Percentiles rank a stretch among this genome's conserved stretches.
These are phyloP conservation scores for Colletotrichum tropicale DNA, from an alignment of 2,329 filamentous ascomycete species.

Conservation along the genomic window DNA sequence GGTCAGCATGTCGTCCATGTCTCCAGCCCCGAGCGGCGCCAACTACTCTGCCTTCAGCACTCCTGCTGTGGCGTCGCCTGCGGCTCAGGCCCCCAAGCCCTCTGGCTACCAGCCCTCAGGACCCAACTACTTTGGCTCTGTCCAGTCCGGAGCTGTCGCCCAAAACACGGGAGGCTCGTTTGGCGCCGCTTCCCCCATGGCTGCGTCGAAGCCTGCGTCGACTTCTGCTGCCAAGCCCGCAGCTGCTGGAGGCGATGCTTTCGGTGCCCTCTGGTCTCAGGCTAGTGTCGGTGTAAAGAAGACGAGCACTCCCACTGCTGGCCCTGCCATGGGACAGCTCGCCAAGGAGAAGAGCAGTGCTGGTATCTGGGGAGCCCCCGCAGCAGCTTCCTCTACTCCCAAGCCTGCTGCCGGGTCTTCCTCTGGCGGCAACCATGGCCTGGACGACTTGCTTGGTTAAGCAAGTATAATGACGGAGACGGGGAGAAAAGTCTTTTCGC, in stretches of 20 bases:
- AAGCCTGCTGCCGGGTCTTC: slow-evolving; percentile 28
- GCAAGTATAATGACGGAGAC: neutral
- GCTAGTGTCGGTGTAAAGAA: slow-evolving; percentile 80
- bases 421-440: slow-evolving; percentile 32
- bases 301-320: slow-evolving; percentile 62
- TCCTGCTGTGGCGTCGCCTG: slow-evolving; percentile 43
- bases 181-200: slow-evolving; percentile 33
- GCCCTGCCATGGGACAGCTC: slow-evolving; percentile 87
- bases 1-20: slow-evolving; percentile 80
- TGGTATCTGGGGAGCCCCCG: slow-evolving; percentile 86
- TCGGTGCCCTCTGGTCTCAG: slow-evolving; percentile 84
- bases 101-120: slow-evolving; percentile 75
- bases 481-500: neutral
- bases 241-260: slow-evolving; percentile 76
- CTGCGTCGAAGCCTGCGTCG: slow-evolving; percentile 52
- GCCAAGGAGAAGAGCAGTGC: slow-evolving; percentile 98
- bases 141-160: slow-evolving; percentile 51
- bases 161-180: slow-evolving; percentile 26
- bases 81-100: slow-evolving; percentile 56
- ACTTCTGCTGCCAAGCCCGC: slow-evolving; percentile 57
- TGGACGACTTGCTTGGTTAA: slow-evolving; percentile 56
- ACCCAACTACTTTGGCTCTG: slow-evolving; percentile 95
- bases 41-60: slow-evolving; percentile 70
- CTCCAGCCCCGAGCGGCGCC: slow-evolving; percentile 66
- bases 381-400: slow-evolving; percentile 37